phyloP scores from a whole-genome alignment of 2,329 filamentous ascomycete species.

The Clonostachys rhizophaga region DNA sequence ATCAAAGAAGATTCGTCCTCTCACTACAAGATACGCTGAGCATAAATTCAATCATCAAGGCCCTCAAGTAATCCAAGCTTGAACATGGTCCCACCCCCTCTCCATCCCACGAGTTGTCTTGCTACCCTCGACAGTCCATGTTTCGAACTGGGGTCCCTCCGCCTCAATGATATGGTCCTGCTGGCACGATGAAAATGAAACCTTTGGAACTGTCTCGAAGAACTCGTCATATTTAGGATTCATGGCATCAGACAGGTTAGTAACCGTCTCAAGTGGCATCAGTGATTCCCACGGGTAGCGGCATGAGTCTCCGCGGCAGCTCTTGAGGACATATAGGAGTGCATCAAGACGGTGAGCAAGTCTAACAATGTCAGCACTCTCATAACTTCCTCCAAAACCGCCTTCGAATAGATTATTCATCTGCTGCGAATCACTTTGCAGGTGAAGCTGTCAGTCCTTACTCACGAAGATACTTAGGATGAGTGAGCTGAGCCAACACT shows the following conservation, averaged over 20 bases:
- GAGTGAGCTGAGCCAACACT: background rate
- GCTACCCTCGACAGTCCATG: background rate
- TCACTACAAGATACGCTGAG: too few relatives aligned
- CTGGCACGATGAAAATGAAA: constrained; percentile 47
- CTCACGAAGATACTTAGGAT: background rate
- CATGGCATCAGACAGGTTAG: constrained; percentile 44
- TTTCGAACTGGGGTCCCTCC: constrained; percentile 41
- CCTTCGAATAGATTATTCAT: constrained; percentile 2
- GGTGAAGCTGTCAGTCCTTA: background rate
- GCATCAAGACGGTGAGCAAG: constrained; percentile 42
- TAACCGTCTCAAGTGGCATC: constrained; percentile 47
- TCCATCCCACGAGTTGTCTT: too few relatives aligned
- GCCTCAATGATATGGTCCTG: constrained; percentile 47
- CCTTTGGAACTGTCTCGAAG: constrained; percentile 40
- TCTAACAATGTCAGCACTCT: constrained; percentile 15
- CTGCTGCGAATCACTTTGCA: constrained; percentile 11
- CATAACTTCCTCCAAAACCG: constrained; percentile 14
- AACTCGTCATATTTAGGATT: constrained; percentile 40
- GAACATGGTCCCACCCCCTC: too few relatives aligned
- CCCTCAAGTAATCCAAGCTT: too few relatives aligned
- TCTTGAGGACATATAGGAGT: constrained; percentile 55
- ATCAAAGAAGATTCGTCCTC: too few relatives aligned
- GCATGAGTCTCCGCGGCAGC: constrained; percentile 48
- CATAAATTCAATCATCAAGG: too few relatives aligned
- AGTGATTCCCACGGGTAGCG: constrained; percentile 49